A percentile compares a stretch with the other conserved stretches of the same genome.
Conservation (phyloP, 768 basidiomycete genomes). For the Lentinula boryana region DNA sequence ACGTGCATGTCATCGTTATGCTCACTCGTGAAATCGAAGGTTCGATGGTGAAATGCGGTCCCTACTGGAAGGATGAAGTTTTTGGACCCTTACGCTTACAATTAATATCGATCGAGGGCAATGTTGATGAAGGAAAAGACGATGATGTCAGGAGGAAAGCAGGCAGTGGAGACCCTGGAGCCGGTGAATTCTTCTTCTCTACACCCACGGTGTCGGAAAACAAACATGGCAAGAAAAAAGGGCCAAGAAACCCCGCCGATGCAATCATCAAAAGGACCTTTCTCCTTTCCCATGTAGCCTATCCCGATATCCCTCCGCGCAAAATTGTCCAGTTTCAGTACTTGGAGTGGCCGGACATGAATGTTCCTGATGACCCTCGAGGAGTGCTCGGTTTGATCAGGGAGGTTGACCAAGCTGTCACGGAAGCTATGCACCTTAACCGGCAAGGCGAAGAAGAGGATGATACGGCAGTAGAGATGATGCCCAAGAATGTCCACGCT, state of each 20-base stretch:
- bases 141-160: slow-evolving; percentile 13
- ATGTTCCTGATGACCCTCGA: slow-evolving; percentile 81
- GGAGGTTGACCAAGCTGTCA: slow-evolving; percentile 51
- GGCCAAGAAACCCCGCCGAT: neutral
- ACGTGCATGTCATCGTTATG: slow-evolving; percentile 95
- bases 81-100: slow-evolving; percentile 72
- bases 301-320: slow-evolving; percentile 57
- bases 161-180: slow-evolving; percentile 10
- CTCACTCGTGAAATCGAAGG: slow-evolving; percentile 90
- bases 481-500: neutral
- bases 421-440: slow-evolving; percentile 17
- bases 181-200: slow-evolving; percentile 30
- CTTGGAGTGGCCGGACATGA: slow-evolving; percentile 94
- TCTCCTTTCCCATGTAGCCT: slow-evolving; percentile 54
- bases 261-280: slow-evolving; percentile 57
- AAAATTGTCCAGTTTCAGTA: slow-evolving; percentile 85
- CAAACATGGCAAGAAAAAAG: neutral
- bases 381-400: slow-evolving; percentile 70
- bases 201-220: slow-evolving; percentile 9
- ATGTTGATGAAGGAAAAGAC: slow-evolving; percentile 12
- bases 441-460: neutral
- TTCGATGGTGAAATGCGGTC: slow-evolving; percentile 82
- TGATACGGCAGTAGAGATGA: neutral
- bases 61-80: slow-evolving; percentile 71
- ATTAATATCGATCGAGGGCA: slow-evolving; percentile 17